A percentile compares a stretch with the other conserved stretches of the same genome.
phyloP scores from a whole-genome alignment of 768 basidiomycete genomes.

The Russula abietina region DNA sequence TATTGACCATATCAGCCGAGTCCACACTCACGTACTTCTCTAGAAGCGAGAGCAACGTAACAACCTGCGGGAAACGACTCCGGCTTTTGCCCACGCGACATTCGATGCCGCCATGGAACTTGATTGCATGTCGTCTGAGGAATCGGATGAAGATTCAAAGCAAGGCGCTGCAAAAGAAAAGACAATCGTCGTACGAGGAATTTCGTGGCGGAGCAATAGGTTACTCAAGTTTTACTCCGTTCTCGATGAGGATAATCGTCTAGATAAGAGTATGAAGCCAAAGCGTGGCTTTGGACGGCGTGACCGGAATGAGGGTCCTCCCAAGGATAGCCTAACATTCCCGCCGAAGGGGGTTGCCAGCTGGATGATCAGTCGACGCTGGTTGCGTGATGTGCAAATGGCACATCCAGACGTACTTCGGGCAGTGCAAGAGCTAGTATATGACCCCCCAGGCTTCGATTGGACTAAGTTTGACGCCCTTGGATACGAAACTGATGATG shows the following conservation, averaged over 20 bases:
- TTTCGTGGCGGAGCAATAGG: conserved; percentile 62
- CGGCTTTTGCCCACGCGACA: conserved; percentile 50
- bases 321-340: conserved; percentile 50
- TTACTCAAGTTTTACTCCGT: conserved; percentile 53
- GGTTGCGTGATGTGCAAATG: conserved; percentile 42
- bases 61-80: conserved; percentile 49
- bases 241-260: conserved; percentile 53
- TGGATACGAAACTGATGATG: conserved; percentile 52
- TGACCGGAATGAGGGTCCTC: conserved; percentile 47
- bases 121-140: conserved; percentile 80
- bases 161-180: conserved; percentile 29
- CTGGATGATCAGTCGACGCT: conserved; percentile 74
- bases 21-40: not conserved
- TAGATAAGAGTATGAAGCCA: conserved; percentile 42
- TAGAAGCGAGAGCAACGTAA: conserved; percentile 68
- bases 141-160: conserved; percentile 51
- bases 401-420: conserved; percentile 45
- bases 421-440: conserved; percentile 39
- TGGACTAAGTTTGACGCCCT: conserved; percentile 45
- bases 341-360: conserved; percentile 59
- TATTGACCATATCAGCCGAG: not conserved
- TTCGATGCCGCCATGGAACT: conserved; percentile 67
- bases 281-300: conserved; percentile 54
- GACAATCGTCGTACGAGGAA: conserved; percentile 51
- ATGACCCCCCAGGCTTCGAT: conserved; percentile 45